These are phyloP conservation scores for Penicillium sp. DNA, from an alignment of 2,329 filamentous ascomycete species.

Conservation along the genomic window DNA sequence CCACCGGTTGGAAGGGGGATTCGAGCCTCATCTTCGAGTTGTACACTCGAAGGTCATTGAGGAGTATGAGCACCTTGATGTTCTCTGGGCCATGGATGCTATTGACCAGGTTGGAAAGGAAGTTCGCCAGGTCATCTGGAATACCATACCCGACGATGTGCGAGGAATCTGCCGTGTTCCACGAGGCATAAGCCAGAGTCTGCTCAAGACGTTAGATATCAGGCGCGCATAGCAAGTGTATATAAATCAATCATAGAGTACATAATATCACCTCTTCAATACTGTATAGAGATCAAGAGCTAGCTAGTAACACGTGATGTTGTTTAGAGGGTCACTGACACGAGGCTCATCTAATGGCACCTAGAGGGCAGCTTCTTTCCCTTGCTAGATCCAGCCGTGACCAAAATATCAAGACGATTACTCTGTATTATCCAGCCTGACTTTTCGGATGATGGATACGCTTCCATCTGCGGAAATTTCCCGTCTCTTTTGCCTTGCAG, in stretches of 20 bases:
- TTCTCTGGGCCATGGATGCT: conserved; percentile 91
- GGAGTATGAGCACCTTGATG: conserved; percentile 90
- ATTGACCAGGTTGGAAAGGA: conserved; percentile 82
- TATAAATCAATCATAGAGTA: neutral
- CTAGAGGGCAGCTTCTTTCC: too few species aligned
- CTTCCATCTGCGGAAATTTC: too few species aligned
- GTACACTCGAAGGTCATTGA: conserved; percentile 83
- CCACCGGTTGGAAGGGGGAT: conserved; percentile 70
- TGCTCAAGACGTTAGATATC: neutral
- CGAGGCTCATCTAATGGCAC: too few species aligned
- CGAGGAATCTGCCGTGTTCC: conserved; percentile 66
- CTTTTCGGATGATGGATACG: too few species aligned
- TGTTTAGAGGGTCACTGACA: neutral
- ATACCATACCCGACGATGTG: conserved; percentile 63
- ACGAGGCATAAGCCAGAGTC: conserved; percentile 44
- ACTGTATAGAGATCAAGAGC: too few species aligned
- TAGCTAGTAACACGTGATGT: neutral
- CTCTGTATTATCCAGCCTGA: neutral
- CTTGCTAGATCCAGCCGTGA: too few species aligned
- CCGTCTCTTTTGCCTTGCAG: too few species aligned
- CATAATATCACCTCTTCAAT: neutral
- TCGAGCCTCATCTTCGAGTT: conserved; percentile 79
- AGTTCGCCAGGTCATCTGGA: conserved; percentile 81
- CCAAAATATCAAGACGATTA: neutral
- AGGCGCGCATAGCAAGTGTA: neutral